These are phyloP conservation scores for Globisporangium splendens DNA, from an alignment of 352 stramenopile species.

Conservation along the genomic window DNA sequence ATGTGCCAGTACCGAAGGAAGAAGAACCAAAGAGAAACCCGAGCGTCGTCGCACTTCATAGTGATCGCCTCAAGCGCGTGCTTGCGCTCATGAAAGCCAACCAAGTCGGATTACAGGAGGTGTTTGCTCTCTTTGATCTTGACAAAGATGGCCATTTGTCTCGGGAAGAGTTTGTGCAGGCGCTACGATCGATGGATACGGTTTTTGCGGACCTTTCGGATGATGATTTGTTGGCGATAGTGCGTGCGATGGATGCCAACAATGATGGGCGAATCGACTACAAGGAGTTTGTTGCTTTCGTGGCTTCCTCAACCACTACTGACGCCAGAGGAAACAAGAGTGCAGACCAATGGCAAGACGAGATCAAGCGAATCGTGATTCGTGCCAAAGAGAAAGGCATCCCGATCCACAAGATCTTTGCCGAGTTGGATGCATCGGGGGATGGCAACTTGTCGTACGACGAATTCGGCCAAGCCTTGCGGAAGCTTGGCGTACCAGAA, in stretches of 20 bases:
- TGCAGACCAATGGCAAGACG: conserved; percentile 27
- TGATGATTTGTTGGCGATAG: conserved; percentile 30
- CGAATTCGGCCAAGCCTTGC: conserved; percentile 50
- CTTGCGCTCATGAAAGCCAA: conserved; percentile 26
- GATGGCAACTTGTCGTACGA: conserved; percentile 56
- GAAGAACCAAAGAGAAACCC: not conserved
- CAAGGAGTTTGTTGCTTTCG: conserved; percentile 38
- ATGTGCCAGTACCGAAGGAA: not conserved
- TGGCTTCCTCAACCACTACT: conserved; percentile 7
- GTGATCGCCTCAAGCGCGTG: conserved; percentile 35
- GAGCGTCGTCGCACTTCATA: conserved; percentile 15
- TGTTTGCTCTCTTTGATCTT: conserved; percentile 42
- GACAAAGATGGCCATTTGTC: conserved; percentile 46
- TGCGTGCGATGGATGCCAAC: conserved; percentile 36
- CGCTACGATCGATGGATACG: conserved; percentile 38
- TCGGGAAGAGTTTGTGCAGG: conserved; percentile 39
- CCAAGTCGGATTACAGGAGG: conserved; percentile 24
- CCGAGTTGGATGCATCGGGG: conserved; percentile 50
- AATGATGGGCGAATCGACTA: conserved; percentile 45
- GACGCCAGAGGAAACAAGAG: conserved; percentile 2
- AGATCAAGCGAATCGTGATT: conserved; percentile 49
- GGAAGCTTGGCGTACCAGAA: conserved; percentile 41
- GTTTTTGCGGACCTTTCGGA: conserved; percentile 44
- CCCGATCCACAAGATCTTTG: conserved; percentile 59
- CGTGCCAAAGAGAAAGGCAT: conserved; percentile 58